Conservation (phyloP, 306 rosid species). For the Astragalus membranaceus region DNA sequence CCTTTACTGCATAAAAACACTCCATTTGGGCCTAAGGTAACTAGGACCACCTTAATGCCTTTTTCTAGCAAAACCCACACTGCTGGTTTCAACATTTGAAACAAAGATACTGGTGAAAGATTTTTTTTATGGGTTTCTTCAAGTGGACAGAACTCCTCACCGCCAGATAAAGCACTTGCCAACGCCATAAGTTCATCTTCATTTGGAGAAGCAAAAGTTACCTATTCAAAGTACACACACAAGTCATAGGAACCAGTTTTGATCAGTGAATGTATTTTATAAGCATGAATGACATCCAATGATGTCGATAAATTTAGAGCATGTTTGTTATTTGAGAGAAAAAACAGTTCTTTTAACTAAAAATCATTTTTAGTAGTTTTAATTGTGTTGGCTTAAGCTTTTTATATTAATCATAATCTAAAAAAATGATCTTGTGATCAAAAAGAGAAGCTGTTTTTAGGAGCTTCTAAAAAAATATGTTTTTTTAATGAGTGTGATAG, state of each 20-base stretch:
- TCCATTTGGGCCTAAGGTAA: constrained; percentile 71
- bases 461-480: too few relatives aligned
- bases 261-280: neutral
- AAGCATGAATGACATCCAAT: neutral
- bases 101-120: constrained; percentile 37
- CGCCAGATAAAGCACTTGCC: constrained; percentile 68
- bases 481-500: too few relatives aligned
- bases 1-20: constrained; percentile 69
- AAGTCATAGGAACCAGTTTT: constrained; percentile 4
- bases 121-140: constrained; percentile 28
- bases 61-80: constrained; percentile 64
- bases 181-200: constrained; percentile 81
- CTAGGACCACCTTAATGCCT: constrained; percentile 64
- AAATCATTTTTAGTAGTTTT: too few relatives aligned
- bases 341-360: too few relatives aligned
- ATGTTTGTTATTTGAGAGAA: too few relatives aligned
- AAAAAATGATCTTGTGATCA: too few relatives aligned
- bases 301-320: neutral
- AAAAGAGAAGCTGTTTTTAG: too few relatives aligned
- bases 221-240: constrained; percentile 34
- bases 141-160: constrained; percentile 36
- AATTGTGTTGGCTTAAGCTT: too few relatives aligned
- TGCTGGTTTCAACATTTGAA: constrained; percentile 64
- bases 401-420: too few relatives aligned
- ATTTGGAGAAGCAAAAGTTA: constrained; percentile 71